Percentiles rank a stretch among this genome's conserved stretches.
These are phyloP conservation scores for Cajanus cajan DNA, from an alignment of 306 rosid species.

Conservation along the genomic window DNA sequence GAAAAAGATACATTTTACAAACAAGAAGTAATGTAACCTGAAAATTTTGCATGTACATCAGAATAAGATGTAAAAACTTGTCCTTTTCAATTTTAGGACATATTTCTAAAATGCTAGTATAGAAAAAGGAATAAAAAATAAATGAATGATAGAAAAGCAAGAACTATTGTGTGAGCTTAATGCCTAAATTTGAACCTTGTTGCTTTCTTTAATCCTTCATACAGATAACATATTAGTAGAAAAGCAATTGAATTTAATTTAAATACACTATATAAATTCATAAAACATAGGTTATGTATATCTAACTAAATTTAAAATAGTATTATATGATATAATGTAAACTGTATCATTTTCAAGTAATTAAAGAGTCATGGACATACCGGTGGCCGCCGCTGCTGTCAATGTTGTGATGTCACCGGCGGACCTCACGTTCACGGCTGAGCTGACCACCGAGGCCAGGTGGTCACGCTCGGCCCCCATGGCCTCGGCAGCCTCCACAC, in stretches of 20 bases:
- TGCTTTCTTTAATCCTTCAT: too few relatives aligned
- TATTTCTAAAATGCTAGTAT: background rate
- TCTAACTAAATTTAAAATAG: background rate
- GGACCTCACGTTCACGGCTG: conserved; percentile 90
- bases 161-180: too few relatives aligned
- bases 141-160: too few relatives aligned
- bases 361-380: conserved; percentile 21
- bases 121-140: background rate
- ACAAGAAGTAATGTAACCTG: background rate
- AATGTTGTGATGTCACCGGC: conserved; percentile 81
- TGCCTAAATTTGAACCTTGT: too few relatives aligned
- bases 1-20: background rate
- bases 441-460: conserved; percentile 76
- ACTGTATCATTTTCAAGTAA: background rate
- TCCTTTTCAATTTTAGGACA: background rate
- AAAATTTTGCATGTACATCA: background rate
- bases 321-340: background rate
- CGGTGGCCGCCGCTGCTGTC: conserved; percentile 92
- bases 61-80: background rate
- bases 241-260: too few relatives aligned
- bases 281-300: background rate
- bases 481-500: conserved; percentile 95
- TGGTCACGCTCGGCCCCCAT: conserved; percentile 97
- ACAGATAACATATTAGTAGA: too few relatives aligned
- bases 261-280: too few relatives aligned